These are phyloP conservation scores for Olyra latifolia DNA, from an alignment of 176 grass and related monocot genomes.

Conservation along the genomic window DNA sequence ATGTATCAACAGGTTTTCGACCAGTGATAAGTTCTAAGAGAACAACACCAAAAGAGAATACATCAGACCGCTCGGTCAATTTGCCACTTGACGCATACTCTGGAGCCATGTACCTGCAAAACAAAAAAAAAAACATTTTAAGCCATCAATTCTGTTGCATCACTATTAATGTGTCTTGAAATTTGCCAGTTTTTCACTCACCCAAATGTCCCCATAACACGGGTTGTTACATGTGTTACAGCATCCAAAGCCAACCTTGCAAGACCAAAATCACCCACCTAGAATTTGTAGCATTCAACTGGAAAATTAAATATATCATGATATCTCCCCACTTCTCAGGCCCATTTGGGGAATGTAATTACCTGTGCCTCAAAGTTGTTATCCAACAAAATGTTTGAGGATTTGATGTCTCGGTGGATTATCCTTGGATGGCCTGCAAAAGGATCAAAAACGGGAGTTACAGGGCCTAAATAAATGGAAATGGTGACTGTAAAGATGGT, in stretches of 20 bases:
- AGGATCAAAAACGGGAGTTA: neutral
- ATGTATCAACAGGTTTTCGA: conserved; percentile 72
- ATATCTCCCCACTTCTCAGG: neutral
- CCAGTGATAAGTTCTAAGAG: conserved; percentile 93
- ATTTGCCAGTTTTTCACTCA: conserved; percentile 33
- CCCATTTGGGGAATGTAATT: conserved; percentile 16
- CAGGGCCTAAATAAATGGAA: neutral
- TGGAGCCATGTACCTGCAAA: conserved; percentile 78
- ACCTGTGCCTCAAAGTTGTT: conserved; percentile 89
- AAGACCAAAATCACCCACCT: conserved; percentile 96
- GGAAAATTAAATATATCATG: neutral
- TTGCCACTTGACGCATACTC: conserved; percentile 93
- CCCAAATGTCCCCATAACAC: conserved; percentile 98
- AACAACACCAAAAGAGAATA: conserved; percentile 92
- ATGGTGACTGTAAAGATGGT: neutral
- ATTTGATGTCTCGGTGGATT: conserved; percentile 96
- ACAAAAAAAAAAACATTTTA: neutral
- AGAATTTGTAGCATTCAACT: conserved; percentile 21
- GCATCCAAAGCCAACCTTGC: conserved; percentile 89
- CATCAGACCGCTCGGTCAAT: conserved; percentile 87
- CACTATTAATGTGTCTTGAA: neutral
- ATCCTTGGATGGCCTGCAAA: conserved; percentile 83
- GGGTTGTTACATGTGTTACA: conserved; percentile 87
- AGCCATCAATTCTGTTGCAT: neutral
- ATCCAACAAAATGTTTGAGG: conserved; percentile 97